Base-by-base conservation (phyloP, 1,284 basidiomycete species). In the Ustilago loliicola region DNA sequence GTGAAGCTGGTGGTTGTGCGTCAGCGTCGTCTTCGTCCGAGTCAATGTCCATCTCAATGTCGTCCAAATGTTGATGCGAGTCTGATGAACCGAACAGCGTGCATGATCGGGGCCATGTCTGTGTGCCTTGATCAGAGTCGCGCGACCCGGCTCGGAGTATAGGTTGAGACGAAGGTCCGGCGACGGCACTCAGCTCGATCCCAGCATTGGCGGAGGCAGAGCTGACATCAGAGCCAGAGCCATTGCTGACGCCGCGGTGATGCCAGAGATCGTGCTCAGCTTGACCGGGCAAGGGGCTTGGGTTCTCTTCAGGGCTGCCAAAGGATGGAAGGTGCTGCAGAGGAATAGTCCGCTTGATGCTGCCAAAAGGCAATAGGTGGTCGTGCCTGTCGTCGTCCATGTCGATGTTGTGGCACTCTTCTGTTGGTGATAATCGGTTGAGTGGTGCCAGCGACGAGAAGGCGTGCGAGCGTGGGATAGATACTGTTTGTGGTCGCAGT, bases 11-110 rank as follows among this genome's bases (percentile, higher is more conserved):
- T 3, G 80, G 67, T 21, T 57, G 62, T 13, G 59, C 60, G 21
- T 75, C 59, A 15, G 42, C 55, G 25, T 78, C 76, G 10, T 62
- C 69, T 21, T 78, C 50, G 29, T 81, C 79, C 34, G 76, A 70
- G 29, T 77, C 75, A 23, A 78, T 38, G 48, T 79, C 77, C 70
- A 79, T 74, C n/a, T 75, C 77, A 27, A 58, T 65, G 30, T 71
- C 66, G 4, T 73, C 64, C 29, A 61, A 30, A 21, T 65, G 55
- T 45, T 34, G 61, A 29, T 68, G 65, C 8, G 65, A 65, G 48
- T 67, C 71, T 10, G 61, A 73, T 21, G 65, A 61, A 53, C 65
- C 65, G 32, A 73, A 73, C 27, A 73, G 65, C 2, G 61, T 61
- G 56, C 69, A 63, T 21, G 63, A 65, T 7, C 54, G 69, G 32